Conservation (phyloP, 1,284 basidiomycete genomes). For the Cystobasidium pallidum region DNA sequence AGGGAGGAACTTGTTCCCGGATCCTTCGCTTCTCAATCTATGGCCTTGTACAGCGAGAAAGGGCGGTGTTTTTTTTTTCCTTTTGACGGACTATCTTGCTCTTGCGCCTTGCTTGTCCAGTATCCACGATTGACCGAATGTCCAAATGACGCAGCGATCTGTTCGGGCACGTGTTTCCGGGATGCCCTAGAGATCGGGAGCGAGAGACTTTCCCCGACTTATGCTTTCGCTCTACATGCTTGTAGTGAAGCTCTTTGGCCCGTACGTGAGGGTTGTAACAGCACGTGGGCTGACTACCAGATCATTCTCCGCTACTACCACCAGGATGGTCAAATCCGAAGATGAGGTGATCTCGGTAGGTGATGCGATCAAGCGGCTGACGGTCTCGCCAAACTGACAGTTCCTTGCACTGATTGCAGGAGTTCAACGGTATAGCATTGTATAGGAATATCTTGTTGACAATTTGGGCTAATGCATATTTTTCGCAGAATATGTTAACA, state of each 20-base stretch:
- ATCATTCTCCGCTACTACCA: not conserved
- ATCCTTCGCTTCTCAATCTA: no score
- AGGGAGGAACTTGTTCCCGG: no score
- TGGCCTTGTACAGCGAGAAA: no score
- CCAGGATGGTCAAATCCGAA: constrained; percentile 36
- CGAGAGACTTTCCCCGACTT: not conserved
- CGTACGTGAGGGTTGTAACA: not conserved
- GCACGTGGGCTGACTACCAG: not conserved
- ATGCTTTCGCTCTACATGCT: not conserved
- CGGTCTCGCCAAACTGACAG: not conserved
- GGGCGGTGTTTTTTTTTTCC: no score
- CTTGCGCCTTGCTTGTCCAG: no score
- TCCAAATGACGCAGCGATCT: constrained; percentile 2
- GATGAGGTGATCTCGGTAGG: constrained; percentile 35
- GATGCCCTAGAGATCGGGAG: not conserved
- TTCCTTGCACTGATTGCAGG: constrained; percentile 21
- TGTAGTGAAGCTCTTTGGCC: constrained; percentile 24
- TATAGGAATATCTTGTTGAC: not conserved
- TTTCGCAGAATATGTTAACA: constrained; percentile 55
- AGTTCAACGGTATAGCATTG: constrained; percentile 55
- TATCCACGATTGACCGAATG: not conserved
- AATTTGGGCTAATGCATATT: not conserved
- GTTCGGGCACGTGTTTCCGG: not conserved
- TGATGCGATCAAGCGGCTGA: constrained; percentile 2
- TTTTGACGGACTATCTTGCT: no score